phyloP scores from a whole-genome alignment of 2,329 filamentous ascomycete species.

The Gaeumannomyces tritici region DNA sequence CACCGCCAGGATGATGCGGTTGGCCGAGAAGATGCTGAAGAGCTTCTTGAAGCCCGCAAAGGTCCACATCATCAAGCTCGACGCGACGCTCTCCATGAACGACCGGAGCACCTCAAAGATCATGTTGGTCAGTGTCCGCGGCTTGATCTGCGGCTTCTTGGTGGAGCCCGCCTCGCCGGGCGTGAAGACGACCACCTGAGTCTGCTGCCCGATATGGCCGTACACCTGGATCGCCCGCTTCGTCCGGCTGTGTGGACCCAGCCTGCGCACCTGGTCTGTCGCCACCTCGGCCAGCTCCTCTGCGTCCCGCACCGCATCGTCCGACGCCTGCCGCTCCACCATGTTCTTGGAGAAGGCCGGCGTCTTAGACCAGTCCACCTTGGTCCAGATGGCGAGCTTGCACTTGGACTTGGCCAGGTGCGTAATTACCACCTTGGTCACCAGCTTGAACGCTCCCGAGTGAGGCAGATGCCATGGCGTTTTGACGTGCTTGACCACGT shows the following conservation, averaged over 20 bases:
- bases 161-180: slow-evolving; percentile 29
- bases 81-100: slow-evolving; percentile 63
- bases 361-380: slow-evolving; percentile 74
- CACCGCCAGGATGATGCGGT: slow-evolving; percentile 63
- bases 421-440: slow-evolving; percentile 89
- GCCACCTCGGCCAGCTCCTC: slow-evolving; percentile 67
- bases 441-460: slow-evolving; percentile 65
- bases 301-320: slow-evolving; percentile 63
- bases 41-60: slow-evolving; percentile 56
- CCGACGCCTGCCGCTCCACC: slow-evolving; percentile 62
- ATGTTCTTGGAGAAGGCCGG: slow-evolving; percentile 51
- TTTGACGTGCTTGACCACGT: slow-evolving; percentile 53
- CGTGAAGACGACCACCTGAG: slow-evolving; percentile 51
- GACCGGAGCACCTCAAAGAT: slow-evolving; percentile 64
- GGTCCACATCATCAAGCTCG: slow-evolving; percentile 68
- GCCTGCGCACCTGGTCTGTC: slow-evolving; percentile 65
- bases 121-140: slow-evolving; percentile 56
- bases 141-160: slow-evolving; percentile 50
- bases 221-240: slow-evolving; percentile 74
- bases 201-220: slow-evolving; percentile 62
- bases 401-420: slow-evolving; percentile 87
- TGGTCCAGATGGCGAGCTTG: slow-evolving; percentile 80
- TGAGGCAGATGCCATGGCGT: slow-evolving; percentile 80
- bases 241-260: slow-evolving; percentile 65
- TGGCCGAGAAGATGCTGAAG: slow-evolving; percentile 60